These are phyloP conservation scores for Phytophthora aleatoria DNA, from an alignment of 352 stramenopile genomes.

Conservation along the genomic window DNA sequence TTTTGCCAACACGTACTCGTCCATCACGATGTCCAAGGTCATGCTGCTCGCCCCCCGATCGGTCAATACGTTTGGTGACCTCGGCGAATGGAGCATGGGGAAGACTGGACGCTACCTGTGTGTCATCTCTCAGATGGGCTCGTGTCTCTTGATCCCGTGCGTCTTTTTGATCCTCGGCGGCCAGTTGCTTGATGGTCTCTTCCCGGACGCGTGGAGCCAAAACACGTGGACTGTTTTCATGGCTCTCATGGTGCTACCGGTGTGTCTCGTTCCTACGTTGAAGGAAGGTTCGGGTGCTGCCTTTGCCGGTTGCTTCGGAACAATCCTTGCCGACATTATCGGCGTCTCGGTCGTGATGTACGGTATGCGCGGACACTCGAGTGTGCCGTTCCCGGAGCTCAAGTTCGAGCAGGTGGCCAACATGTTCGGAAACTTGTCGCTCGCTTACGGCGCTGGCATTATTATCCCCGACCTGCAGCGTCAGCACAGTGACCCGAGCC, in stretches of 20 bases:
- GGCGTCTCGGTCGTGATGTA: slow-evolving; percentile 51
- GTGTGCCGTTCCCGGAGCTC: slow-evolving; percentile 48
- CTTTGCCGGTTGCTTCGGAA: slow-evolving; percentile 59
- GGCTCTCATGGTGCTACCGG: slow-evolving; percentile 48
- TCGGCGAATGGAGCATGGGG: slow-evolving; percentile 63
- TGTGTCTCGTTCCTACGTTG: slow-evolving; percentile 60
- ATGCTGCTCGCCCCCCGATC: slow-evolving; percentile 54
- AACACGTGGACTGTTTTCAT: slow-evolving; percentile 71
- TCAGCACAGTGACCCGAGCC: slow-evolving; percentile 56
- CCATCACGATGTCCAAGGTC: slow-evolving; percentile 55
- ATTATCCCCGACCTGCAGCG: slow-evolving; percentile 64
- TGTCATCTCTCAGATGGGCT: slow-evolving; percentile 56
- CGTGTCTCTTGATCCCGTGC: slow-evolving; percentile 53
- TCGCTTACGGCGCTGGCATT: slow-evolving; percentile 66
- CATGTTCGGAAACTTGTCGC: slow-evolving; percentile 65
- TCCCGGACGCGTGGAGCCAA: slow-evolving; percentile 51
- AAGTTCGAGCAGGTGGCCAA: slow-evolving; percentile 58
- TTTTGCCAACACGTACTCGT: slow-evolving; percentile 65
- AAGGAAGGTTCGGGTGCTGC: slow-evolving; percentile 62
- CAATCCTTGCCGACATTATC: slow-evolving; percentile 60
- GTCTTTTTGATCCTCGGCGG: slow-evolving; percentile 65
- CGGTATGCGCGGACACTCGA: slow-evolving; percentile 55
- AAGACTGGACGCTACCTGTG: slow-evolving; percentile 51
- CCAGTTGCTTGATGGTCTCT: slow-evolving; percentile 52
- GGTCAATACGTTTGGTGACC: slow-evolving; percentile 59